phyloP scores from a whole-genome alignment of 768 basidiomycete genomes.

The Russula ochroleuca region DNA sequence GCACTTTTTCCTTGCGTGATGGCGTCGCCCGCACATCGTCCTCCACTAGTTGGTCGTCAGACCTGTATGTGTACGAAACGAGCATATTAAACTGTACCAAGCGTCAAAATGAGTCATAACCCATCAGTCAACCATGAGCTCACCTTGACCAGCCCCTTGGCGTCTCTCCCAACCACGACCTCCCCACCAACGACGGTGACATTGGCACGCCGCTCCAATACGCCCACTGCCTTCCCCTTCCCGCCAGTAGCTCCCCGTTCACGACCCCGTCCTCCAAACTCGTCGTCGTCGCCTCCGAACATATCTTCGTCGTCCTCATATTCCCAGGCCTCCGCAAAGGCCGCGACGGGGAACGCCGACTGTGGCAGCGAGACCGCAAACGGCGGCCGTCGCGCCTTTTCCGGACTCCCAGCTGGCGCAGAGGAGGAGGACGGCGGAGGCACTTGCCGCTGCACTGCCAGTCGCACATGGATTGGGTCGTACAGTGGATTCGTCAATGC shows the following conservation, averaged over 20 bases:
- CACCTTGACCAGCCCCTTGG: slow-evolving; percentile 74
- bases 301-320: slow-evolving; percentile 91
- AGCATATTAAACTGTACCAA: slow-evolving; percentile 81
- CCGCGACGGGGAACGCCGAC: slow-evolving; percentile 72
- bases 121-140: slow-evolving; percentile 28
- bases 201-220: slow-evolving; percentile 88
- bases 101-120: slow-evolving; percentile 7
- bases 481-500: slow-evolving; percentile 93
- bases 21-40: slow-evolving; percentile 41
- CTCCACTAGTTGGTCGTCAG: slow-evolving; percentile 78
- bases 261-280: slow-evolving; percentile 35
- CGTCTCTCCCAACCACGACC: slow-evolving; percentile 78
- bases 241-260: slow-evolving; percentile 47
- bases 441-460: slow-evolving; percentile 69
- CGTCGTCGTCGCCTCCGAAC: slow-evolving; percentile 54
- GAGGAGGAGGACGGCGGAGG: slow-evolving; percentile 24
- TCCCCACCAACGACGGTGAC: slow-evolving; percentile 86
- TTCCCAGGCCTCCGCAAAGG: slow-evolving; percentile 97
- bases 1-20: slow-evolving; percentile 44
- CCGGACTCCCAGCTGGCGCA: slow-evolving; percentile 40
- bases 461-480: slow-evolving; percentile 89
- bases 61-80: slow-evolving; percentile 89
- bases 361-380: slow-evolving; percentile 81
- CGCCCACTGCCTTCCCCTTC: slow-evolving; percentile 59
- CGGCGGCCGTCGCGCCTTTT: slow-evolving; percentile 62